phyloP scores from a whole-genome alignment of 2,329 filamentous ascomycete species.

The Colletotrichum kahawae region DNA sequence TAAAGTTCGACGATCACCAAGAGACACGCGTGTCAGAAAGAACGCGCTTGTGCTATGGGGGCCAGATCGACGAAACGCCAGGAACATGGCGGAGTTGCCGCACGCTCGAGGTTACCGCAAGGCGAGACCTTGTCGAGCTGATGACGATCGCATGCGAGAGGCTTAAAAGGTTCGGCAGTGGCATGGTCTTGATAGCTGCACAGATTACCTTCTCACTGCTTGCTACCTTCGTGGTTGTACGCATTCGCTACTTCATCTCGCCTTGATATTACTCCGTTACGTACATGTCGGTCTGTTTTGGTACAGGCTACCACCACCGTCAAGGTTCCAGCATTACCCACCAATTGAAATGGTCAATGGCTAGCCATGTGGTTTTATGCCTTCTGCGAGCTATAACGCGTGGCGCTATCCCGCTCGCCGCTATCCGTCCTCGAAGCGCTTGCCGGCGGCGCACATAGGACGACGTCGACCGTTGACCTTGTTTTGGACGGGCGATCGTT shows the following conservation, averaged over 20 bases:
- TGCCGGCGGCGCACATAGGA: not conserved
- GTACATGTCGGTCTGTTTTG: not conserved
- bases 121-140: conserved; percentile 12
- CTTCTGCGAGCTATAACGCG: not conserved
- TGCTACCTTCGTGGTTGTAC: not conserved
- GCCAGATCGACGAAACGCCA: not conserved
- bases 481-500: conserved; percentile 2
- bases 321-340: not conserved
- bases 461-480: not conserved
- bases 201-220: not conserved
- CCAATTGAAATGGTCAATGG: not conserved
- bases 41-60: not conserved
- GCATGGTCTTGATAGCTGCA: not conserved
- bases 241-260: not conserved
- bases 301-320: not conserved
- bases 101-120: not conserved
- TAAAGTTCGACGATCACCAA: not conserved
- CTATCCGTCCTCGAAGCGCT: not conserved
- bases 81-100: not conserved
- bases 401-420: not conserved
- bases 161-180: not conserved
- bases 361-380: not conserved
- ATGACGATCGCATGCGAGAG: not conserved
- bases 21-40: not conserved
- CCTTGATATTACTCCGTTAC: not conserved